Conservation (phyloP, 352 stramenopile species). For the Pythium vanterpoolii region DNA sequence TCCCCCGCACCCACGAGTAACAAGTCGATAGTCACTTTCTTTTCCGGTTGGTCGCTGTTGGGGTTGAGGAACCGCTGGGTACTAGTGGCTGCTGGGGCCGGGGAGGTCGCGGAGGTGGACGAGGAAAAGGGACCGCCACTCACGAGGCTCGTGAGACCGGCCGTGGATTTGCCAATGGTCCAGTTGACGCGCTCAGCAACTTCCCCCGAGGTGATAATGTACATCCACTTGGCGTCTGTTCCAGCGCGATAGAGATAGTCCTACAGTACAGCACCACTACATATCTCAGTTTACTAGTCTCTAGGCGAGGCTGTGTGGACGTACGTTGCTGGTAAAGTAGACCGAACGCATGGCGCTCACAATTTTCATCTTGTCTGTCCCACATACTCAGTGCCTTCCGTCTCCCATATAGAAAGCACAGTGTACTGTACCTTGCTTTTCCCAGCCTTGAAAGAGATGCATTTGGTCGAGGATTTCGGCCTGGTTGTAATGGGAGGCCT, state of each 20-base stretch:
- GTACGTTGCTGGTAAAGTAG: slow-evolving; percentile 62
- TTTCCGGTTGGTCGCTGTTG: slow-evolving; percentile 36
- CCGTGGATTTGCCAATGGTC: slow-evolving; percentile 22
- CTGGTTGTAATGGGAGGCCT: slow-evolving; percentile 76
- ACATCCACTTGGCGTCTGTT: slow-evolving; percentile 69
- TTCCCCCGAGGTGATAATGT: slow-evolving; percentile 63
- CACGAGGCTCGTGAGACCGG: slow-evolving; percentile 1
- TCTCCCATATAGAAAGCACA: neutral
- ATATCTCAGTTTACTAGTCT: neutral
- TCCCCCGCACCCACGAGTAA: slow-evolving; percentile 55
- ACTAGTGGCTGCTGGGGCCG: neutral
- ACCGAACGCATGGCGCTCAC: slow-evolving; percentile 63
- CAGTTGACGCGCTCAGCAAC: slow-evolving; percentile 68
- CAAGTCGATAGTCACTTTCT: slow-evolving; percentile 72
- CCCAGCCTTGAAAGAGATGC: slow-evolving; percentile 65
- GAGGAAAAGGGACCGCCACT: neutral
- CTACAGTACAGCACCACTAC: slow-evolving; percentile 18
- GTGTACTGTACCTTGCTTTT: slow-evolving; percentile 52
- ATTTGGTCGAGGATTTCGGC: slow-evolving; percentile 75
- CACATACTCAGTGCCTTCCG: neutral
- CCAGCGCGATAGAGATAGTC: slow-evolving; percentile 70
- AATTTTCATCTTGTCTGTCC: slow-evolving; percentile 69
- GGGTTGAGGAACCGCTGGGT: slow-evolving; percentile 1
- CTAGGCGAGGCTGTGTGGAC: neutral
- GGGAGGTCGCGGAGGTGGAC: neutral